Percentiles rank a stretch among this genome's conserved stretches.
Evolutionary conservation across 106 monocot genomes (phyloP).

Genomic region (Acorus calamus): DNA sequence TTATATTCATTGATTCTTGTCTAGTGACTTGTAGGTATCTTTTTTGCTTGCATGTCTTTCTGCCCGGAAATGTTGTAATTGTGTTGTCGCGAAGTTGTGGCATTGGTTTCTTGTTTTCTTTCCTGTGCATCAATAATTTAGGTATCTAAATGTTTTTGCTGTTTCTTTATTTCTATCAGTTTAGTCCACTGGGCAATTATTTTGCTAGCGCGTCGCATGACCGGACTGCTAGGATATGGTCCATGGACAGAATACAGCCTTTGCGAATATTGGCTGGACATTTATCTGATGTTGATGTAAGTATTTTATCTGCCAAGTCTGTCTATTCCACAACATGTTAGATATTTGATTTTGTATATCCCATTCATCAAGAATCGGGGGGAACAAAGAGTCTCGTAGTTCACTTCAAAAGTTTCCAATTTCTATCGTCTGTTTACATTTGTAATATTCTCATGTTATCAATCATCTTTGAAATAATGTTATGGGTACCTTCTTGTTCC

Average conservation of each 20-base stretch:
- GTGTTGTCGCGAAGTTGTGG: no score
- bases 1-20: no score
- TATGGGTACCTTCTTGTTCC: conserved; percentile 1
- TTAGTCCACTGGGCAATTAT: conserved; percentile 94
- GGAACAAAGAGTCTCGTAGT: no score
- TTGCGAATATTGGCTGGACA: conserved; percentile 99
- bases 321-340: not conserved
- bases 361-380: not conserved
- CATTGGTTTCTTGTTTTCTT: no score
- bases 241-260: conserved; percentile 93
- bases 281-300: conserved; percentile 99
- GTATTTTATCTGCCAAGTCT: conserved; percentile 4
- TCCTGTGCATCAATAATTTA: no score
- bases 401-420: not conserved
- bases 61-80: no score
- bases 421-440: not conserved
- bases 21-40: no score
- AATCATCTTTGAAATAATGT: conserved; percentile 1
- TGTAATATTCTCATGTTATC: not conserved
- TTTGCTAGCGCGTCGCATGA: conserved; percentile 97
- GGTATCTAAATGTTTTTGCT: not conserved
- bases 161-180: conserved; percentile 33
- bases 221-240: conserved; percentile 97
- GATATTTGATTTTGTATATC: not conserved
- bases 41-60: no score